A percentile compares a stretch with the other conserved stretches of the same genome.
Evolutionary conservation across 495 filamentous ascomycete species (phyloP).

Genomic region (Talaromyces adpressus): DNA sequence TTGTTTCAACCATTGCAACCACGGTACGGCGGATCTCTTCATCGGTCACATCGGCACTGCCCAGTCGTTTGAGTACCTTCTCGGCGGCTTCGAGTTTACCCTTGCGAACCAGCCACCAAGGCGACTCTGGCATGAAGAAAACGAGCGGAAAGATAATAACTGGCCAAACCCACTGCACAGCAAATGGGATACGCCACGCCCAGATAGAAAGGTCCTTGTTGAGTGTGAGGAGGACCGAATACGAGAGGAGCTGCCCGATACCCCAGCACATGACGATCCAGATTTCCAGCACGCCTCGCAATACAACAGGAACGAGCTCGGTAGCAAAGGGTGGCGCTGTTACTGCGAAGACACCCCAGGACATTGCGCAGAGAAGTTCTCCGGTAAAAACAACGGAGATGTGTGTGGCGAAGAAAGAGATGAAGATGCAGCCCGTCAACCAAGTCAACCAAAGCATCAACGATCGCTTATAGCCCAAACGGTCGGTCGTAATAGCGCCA

Average conservation of each 20-base stretch:
- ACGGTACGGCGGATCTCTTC: conserved; percentile 19
- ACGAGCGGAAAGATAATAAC: conserved; percentile 33
- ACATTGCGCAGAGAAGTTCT: conserved; percentile 10
- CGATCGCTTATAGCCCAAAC: conserved; percentile 7
- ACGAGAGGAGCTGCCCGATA: conserved; percentile 45
- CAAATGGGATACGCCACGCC: conserved; percentile 51
- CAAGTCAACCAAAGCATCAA: conserved; percentile 5
- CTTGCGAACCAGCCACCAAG: conserved; percentile 38
- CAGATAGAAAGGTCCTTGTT: conserved; percentile 27
- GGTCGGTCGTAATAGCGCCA: conserved; percentile 6
- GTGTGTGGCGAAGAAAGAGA: conserved; percentile 21
- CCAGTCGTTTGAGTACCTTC: conserved; percentile 34
- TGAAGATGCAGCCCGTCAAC: conserved; percentile 7
- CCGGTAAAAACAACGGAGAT: conserved; percentile 9
- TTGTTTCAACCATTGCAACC: conserved; percentile 31
- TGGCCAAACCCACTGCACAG: conserved; percentile 51
- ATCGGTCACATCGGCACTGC: conserved; percentile 5
- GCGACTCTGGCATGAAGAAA: conserved; percentile 38
- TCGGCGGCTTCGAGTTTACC: conserved; percentile 36
- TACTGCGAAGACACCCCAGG: conserved; percentile 31
- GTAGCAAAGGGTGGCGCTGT: conserved; percentile 45
- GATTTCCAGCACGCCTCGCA: conserved; percentile 36
- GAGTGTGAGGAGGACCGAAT: conserved; percentile 39
- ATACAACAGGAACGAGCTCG: conserved; percentile 39
- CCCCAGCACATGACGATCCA: conserved; percentile 43